Evolutionary conservation across 1,284 basidiomycete genomes (phyloP).

Genomic region (Papiliotrema flavescens): DNA sequence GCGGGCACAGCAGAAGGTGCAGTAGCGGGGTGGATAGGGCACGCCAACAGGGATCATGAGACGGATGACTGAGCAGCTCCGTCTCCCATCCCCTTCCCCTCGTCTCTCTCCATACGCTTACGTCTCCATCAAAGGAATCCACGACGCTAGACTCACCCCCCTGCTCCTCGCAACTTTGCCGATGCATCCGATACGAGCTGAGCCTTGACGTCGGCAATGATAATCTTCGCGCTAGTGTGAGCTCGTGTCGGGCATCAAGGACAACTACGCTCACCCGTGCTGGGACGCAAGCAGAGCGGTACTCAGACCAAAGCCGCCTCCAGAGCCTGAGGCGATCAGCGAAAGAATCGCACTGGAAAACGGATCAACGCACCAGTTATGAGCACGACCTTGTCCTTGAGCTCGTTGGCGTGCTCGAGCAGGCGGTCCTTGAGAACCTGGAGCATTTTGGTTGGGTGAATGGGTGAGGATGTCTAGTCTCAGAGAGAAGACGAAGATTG

Average conservation of each 20-base stretch:
- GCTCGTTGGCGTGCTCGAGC: not conserved
- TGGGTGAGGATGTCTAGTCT: no score
- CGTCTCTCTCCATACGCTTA: no score
- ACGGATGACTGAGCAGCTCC: no score
- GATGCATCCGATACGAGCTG: conserved; percentile 1
- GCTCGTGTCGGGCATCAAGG: not conserved
- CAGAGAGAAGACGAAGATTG: no score
- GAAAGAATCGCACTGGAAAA: no score
- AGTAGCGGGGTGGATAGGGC: no score
- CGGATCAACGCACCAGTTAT: conserved; percentile 15
- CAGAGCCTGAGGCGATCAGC: conserved; percentile 12
- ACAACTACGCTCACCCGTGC: conserved; percentile 9
- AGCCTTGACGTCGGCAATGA: conserved; percentile 20
- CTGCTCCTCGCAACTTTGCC: not conserved
- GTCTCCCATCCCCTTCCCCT: no score
- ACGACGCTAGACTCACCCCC: not conserved
- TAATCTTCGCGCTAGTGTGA: conserved; percentile 13
- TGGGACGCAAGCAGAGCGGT: conserved; percentile 9
- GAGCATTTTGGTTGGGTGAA: not conserved
- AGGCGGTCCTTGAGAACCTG: not conserved
- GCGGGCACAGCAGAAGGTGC: no score
- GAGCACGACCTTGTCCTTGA: conserved; percentile 15
- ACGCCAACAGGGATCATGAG: no score
- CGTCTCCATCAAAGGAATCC: not conserved
- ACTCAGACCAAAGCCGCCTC: conserved; percentile 16